Conservation (phyloP, 1,284 basidiomycete genomes). For the Boletellus deceptivus region DNA sequence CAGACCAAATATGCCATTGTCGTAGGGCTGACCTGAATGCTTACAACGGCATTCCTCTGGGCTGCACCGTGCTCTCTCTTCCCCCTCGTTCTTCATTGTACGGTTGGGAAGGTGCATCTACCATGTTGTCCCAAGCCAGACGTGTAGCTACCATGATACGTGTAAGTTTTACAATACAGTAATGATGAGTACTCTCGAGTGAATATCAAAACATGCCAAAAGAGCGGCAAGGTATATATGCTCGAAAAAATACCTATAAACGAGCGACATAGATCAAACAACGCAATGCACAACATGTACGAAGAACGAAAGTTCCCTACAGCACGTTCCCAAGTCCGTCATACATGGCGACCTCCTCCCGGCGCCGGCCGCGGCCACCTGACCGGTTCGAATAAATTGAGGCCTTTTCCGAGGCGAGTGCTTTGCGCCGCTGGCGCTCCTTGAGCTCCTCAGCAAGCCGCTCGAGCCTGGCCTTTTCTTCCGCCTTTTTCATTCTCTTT, state of each 20-base stretch:
- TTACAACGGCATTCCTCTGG: not conserved
- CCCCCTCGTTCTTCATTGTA: not conserved
- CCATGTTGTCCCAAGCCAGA: constrained; percentile 1
- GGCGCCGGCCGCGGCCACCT: constrained; percentile 17
- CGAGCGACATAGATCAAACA: constrained; percentile 15
- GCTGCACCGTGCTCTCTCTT: too few species aligned
- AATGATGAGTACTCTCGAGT: constrained; percentile 20
- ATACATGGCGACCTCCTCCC: constrained; percentile 36
- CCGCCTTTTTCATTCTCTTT: constrained; percentile 47
- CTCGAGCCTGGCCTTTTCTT: constrained; percentile 40
- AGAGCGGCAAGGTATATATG: constrained; percentile 12
- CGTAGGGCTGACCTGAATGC: not conserved
- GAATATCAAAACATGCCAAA: constrained; percentile 16
- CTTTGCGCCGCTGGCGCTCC: constrained; percentile 32
- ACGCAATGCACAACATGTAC: constrained; percentile 1
- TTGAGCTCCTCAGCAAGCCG: constrained; percentile 44
- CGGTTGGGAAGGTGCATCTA: not conserved
- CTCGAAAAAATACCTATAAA: constrained; percentile 10
- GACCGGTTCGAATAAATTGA: constrained; percentile 32
- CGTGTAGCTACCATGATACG: constrained; percentile 25
- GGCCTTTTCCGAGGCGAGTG: constrained; percentile 27
- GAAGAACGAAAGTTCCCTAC: constrained; percentile 11
- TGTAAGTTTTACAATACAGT: constrained; percentile 29
- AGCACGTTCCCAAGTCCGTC: constrained; percentile 28
- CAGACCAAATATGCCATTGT: constrained; percentile 1